Base-by-base conservation (phyloP, 305 asterid genomes). In the Fraxinus latifolia region DNA sequence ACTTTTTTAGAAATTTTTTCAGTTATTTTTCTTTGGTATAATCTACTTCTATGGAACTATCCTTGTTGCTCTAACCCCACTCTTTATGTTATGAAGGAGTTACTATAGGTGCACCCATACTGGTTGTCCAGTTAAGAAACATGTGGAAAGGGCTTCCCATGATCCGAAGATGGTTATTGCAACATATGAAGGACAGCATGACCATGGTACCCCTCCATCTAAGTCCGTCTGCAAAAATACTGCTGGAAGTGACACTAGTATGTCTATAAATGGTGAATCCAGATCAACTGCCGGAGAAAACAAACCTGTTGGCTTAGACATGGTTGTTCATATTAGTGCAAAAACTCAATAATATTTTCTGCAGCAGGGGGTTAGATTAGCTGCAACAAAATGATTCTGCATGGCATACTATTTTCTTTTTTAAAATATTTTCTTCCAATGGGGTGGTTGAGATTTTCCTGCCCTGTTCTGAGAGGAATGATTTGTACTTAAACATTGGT, bases 101-200 rank as follows among this genome's bases (percentile, higher is more conserved):
- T 95, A 95, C 82, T 94, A 95, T 92, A 86, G 99, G 91, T 95
- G 99, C 86, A 91, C 98, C 65, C 84, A 79, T 83, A 82, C 92
- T 33, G 97, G 98, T 81, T 95, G 99, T 87, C 88, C 92, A 7
- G 99, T 87, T 67, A 95, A 94, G 91, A 95, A 95, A 85, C 98
- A 94, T 23, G 97, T 95, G 27, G 99, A 95, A 86, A 88, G 98
- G 90, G 92, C 98, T 82, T 91, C 99, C n/a, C 96, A 92, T 73
- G 95, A 95, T 86, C 85, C 93, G 3, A 91, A 89, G 83, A 65
- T 92, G 42, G 97, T 94, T 71, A 87, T 93, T 68, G 93, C 92
- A 15, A 85, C 90, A 47, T 89, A 89, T 29, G 97, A 89, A 79
- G 89, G 90, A 65, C 84, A 67, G n/a, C 74, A 67, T 12, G 74